Evolutionary conservation across 441 rosid species (phyloP).

Genomic region (Erodium texanum): DNA sequence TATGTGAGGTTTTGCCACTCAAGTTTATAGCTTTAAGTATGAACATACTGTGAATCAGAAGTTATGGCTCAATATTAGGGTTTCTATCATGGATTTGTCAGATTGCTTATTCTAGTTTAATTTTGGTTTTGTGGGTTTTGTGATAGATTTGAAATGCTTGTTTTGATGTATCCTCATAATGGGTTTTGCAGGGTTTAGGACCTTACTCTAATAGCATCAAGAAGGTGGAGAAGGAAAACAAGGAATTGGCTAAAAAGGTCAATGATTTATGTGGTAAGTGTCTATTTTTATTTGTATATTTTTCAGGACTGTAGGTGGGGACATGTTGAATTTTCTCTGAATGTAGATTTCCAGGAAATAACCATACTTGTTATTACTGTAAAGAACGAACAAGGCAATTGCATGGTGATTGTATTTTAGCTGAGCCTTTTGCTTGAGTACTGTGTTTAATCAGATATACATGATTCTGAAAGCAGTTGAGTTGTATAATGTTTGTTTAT

Average conservation of each 20-base stretch:
- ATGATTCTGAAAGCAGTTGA: neutral
- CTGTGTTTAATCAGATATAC: neutral
- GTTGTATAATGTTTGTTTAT: neutral
- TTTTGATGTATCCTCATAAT: neutral
- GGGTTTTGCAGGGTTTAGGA: conserved; percentile 62
- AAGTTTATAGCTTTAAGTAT: neutral
- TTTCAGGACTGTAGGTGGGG: neutral
- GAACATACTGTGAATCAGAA: neutral
- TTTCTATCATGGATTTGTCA: neutral
- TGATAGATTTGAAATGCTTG: neutral
- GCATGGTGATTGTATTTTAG: neutral
- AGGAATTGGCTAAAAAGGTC: conserved; percentile 82
- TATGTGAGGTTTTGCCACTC: neutral
- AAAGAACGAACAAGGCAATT: neutral
- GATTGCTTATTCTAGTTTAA: too few species aligned
- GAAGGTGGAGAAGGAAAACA: conserved; percentile 86
- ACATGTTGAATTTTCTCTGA: neutral
- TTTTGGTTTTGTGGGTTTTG: neutral
- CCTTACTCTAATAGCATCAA: conserved; percentile 82
- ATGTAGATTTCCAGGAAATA: neutral
- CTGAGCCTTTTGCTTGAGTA: neutral
- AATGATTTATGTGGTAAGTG: conserved; percentile 77
- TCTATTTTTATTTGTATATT: neutral
- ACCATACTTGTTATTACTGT: too few species aligned
- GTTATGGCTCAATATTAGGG: neutral